Base-by-base conservation (phyloP, 331 rosid species). In the Quercus phellos region DNA sequence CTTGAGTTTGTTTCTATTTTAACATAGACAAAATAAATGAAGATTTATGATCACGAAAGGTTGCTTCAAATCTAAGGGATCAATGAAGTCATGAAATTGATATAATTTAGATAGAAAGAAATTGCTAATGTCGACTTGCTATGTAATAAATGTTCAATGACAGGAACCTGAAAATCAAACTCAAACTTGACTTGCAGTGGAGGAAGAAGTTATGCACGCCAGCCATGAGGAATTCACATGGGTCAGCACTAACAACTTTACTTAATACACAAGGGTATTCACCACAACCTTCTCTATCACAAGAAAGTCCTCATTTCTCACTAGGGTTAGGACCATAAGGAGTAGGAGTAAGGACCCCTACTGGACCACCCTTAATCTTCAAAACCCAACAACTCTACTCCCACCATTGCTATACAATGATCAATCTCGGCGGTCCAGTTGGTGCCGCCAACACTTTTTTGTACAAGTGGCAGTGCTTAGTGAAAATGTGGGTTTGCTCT, bases 221-320 rank as follows among this genome's bases (percentile, higher is more conserved):
- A 70, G 70, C 78, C 91, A 87, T 79, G 80, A 55, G 89, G 81
- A 80, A 71, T 74, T 90, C 97, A 90, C 90, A 83, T 90, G 97
- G 95, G 42, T 32, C 71, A 30, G 76, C 70, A 55, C 70, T 22
- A 73, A 76, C 70, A 6, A 32, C 70, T 63, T 80, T n/a, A 68
- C 42, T 73, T 53, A 10, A 16, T 24, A 26, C 60, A 77, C 67
- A 51, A 66, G 74, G 58, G 84, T 60, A 66, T 73, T 66, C 78
- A 68, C 84, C 77, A 66, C 76, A 63, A 63, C 54, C 80, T 76
- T 74, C 78, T 69, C 70, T 54, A 11, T 50, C 78, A 53, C 80
- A 61, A 73, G 70, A 68, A 84, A 32, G 10, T 68, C 76, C 34
- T 70, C 68, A 7, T 32, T 5, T 14, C 53, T 11, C 53, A 14